Percentiles rank a stretch among this genome's conserved stretches.
Evolutionary conservation across 2,329 filamentous ascomycete species (phyloP).

Genomic region (Scortechinia acanthostroma): DNA sequence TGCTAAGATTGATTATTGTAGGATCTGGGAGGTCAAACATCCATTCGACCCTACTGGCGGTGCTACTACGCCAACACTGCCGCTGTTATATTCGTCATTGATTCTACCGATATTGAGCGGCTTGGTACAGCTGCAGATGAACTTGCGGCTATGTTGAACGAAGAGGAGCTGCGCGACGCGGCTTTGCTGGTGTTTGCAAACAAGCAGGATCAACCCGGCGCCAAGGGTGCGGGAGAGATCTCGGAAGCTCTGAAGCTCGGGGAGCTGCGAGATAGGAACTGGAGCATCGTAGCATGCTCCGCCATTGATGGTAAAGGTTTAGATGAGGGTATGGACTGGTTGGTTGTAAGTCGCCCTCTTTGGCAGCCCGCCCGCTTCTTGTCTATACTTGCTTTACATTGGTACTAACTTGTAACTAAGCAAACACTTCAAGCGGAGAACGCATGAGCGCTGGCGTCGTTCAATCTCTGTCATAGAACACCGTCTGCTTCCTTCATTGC

Average conservation of each 20-base stretch:
- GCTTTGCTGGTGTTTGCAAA: conserved; percentile 93
- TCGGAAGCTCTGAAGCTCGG: conserved; percentile 85
- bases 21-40: conserved; percentile 97
- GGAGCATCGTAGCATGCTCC: conserved; percentile 97
- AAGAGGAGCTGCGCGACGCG: conserved; percentile 91
- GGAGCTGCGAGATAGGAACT: conserved; percentile 90
- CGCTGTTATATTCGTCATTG: conserved; percentile 96
- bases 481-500: too few species aligned
- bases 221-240: conserved; percentile 93
- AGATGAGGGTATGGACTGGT: conserved; percentile 97
- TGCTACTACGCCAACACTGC: conserved; percentile 99
- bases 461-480: neutral
- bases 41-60: conserved; percentile 95
- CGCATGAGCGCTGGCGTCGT: neutral
- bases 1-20: conserved; percentile 19
- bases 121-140: conserved; percentile 89
- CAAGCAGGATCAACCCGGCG: conserved; percentile 96
- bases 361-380: neutral
- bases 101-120: conserved; percentile 94
- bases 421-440: conserved; percentile 1
- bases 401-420: neutral
- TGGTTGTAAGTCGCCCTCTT: conserved; percentile 58
- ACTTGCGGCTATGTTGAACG: conserved; percentile 87
- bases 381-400: neutral
- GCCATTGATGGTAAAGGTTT: conserved; percentile 93